Conservation (phyloP, 345 rosid genomes). For the Sonneratia caseolaris region DNA sequence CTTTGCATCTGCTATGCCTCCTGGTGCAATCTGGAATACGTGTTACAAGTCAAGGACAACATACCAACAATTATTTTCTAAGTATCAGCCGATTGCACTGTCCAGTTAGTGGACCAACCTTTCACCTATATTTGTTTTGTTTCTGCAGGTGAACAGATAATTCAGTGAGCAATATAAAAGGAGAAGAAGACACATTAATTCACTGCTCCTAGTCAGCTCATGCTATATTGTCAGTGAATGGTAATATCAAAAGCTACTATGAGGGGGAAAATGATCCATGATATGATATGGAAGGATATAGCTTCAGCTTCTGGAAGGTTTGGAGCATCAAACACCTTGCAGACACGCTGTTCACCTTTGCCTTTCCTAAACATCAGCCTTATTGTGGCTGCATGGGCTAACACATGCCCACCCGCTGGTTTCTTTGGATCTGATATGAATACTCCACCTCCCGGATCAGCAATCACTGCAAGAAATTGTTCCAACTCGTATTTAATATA, state of each 20-base stretch:
- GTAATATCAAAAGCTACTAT: neutral
- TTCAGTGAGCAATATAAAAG: neutral
- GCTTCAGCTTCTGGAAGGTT: slow-evolving; percentile 89
- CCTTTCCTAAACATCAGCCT: slow-evolving; percentile 91
- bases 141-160: neutral
- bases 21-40: slow-evolving; percentile 74
- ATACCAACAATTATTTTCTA: neutral
- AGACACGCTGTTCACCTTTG: slow-evolving; percentile 79
- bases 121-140: neutral
- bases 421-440: slow-evolving; percentile 88
- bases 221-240: neutral
- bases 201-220: no score
- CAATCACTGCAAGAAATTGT: slow-evolving; percentile 46
- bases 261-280: neutral
- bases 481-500: neutral
- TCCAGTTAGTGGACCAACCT: neutral
- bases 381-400: slow-evolving; percentile 77
- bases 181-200: no score
- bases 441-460: slow-evolving; percentile 85
- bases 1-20: slow-evolving; percentile 82
- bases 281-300: slow-evolving; percentile 44
- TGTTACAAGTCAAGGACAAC: slow-evolving; percentile 39
- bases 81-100: neutral
- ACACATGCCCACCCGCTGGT: slow-evolving; percentile 89
- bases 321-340: slow-evolving; percentile 91